phyloP scores from a whole-genome alignment of 139 green algal genomes.

The Axilococcus clingmanii region DNA sequence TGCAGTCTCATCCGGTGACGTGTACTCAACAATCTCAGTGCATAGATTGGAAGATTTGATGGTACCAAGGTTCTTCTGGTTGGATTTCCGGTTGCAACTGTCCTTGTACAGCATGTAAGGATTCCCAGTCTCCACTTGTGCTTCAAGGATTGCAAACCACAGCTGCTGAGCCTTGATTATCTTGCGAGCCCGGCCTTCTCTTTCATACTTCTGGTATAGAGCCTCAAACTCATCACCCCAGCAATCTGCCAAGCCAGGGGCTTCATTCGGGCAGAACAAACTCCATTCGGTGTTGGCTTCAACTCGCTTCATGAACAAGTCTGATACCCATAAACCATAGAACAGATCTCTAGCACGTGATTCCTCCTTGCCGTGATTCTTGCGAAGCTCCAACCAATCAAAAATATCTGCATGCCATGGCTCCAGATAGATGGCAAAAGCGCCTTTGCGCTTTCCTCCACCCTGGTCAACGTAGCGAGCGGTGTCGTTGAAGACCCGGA shows the following conservation, averaged over 20 bases:
- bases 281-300: slow-evolving; percentile 72
- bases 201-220: slow-evolving; percentile 72
- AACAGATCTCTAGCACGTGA: slow-evolving; percentile 92
- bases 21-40: slow-evolving; percentile 99
- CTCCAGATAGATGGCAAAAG: slow-evolving; percentile 97
- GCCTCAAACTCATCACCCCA: slow-evolving; percentile 90
- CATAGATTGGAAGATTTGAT: slow-evolving; percentile 99
- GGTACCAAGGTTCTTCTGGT: slow-evolving; percentile 95
- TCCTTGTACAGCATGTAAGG: slow-evolving; percentile 99
- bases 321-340: slow-evolving; percentile 94
- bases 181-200: slow-evolving; percentile 18
- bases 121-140: slow-evolving; percentile 98
- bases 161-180: slow-evolving; percentile 90
- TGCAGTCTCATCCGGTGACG: slow-evolving; percentile 85
- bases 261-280: slow-evolving; percentile 98
- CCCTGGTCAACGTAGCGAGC: slow-evolving; percentile 82
- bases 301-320: slow-evolving; percentile 92
- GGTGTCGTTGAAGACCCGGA: slow-evolving; percentile 99
- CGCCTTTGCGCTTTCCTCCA: slow-evolving; percentile 96
- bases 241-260: slow-evolving; percentile 82
- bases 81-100: slow-evolving; percentile 91
- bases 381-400: slow-evolving; percentile 90
- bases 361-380: slow-evolving; percentile 97
- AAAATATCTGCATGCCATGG: slow-evolving; percentile 98
- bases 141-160: slow-evolving; percentile 97